Evolutionary conservation across 768 basidiomycete species (phyloP).

Genomic region (Termitomyces sp.): DNA sequence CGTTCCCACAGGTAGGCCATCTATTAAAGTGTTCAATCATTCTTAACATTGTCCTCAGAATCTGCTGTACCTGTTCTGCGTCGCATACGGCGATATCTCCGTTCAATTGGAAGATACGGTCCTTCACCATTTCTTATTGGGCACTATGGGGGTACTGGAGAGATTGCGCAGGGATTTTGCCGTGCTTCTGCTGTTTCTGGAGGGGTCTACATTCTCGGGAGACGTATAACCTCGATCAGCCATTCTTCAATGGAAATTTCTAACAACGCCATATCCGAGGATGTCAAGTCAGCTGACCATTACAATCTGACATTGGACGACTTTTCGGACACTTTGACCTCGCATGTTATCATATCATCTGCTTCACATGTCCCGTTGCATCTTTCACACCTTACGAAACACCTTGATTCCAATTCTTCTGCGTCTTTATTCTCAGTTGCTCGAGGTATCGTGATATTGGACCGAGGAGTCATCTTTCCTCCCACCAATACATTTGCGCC

Average conservation of each 20-base stretch:
- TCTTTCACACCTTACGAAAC: constrained; percentile 18
- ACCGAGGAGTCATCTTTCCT: constrained; percentile 27
- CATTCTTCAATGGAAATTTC: constrained; percentile 1
- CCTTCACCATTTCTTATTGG: constrained; percentile 81
- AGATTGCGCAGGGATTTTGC: constrained; percentile 88
- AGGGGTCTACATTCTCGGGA: constrained; percentile 67
- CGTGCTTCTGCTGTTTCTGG: constrained; percentile 82
- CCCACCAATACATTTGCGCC: constrained; percentile 3
- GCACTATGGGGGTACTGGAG: constrained; percentile 90
- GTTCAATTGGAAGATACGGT: constrained; percentile 82
- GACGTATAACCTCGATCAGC: constrained; percentile 29
- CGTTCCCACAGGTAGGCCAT: constrained; percentile 46
- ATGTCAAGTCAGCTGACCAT: constrained; percentile 7
- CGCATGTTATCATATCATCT: constrained; percentile 51
- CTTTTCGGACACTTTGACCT: constrained; percentile 52
- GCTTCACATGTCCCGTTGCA: constrained; percentile 24
- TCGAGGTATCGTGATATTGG: constrained; percentile 31
- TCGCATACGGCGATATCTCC: constrained; percentile 71
- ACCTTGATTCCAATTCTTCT: constrained; percentile 4
- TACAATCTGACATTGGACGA: constrained; percentile 52
- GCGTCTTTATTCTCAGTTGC: constrained; percentile 9
- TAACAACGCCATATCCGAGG: background rate
- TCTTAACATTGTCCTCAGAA: constrained; percentile 38
- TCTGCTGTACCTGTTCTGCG: constrained; percentile 55
- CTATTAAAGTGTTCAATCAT: background rate